A percentile compares a stretch with the other conserved stretches of the same genome.
Evolutionary conservation across 2,329 filamentous ascomycete species (phyloP).

Genomic region (Colletotrichum incanum): DNA sequence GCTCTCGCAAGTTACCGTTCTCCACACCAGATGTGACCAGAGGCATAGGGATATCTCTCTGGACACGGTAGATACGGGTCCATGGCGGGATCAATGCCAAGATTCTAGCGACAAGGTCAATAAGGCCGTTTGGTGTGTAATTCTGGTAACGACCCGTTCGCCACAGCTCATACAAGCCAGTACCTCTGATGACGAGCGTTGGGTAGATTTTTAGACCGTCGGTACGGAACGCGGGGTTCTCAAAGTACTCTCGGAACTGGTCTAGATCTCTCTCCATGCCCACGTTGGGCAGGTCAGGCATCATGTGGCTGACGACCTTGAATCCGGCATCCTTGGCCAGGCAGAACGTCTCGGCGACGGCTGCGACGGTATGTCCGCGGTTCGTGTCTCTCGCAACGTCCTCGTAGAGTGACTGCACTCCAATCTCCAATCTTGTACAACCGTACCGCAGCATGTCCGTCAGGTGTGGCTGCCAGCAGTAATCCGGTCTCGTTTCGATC

Average conservation of each 20-base stretch:
- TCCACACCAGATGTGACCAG: conserved; percentile 98
- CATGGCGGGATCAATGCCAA: conserved; percentile 94
- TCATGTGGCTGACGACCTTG: conserved; percentile 99
- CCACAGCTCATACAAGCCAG: conserved; percentile 97
- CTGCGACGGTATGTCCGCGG: conserved; percentile 93
- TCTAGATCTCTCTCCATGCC: conserved; percentile 98
- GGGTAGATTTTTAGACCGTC: conserved; percentile 99
- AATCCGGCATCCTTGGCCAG: conserved; percentile 98
- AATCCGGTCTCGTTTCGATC: conserved; percentile 97
- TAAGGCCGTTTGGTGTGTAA: conserved; percentile 96
- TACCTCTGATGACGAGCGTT: conserved; percentile 96
- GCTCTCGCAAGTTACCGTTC: conserved; percentile 94
- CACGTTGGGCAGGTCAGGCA: conserved; percentile 98
- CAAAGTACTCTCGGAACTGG: conserved; percentile 98
- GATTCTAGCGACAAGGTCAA: conserved; percentile 97
- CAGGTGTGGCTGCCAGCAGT: conserved; percentile 95
- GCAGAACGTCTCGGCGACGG: conserved; percentile 96
- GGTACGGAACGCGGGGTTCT: conserved; percentile 95
- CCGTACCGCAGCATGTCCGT: conserved; percentile 98
- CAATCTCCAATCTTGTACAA: conserved; percentile 93
- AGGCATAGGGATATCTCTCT: conserved; percentile 99
- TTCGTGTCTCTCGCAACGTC: conserved; percentile 99
- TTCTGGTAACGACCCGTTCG: conserved; percentile 97
- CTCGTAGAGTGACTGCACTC: conserved; percentile 97
- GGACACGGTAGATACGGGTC: conserved; percentile 98